A percentile compares a stretch with the other conserved stretches of the same genome.
Evolutionary conservation across 768 basidiomycete genomes (phyloP).

Genomic region (Phylloporus scabripes): DNA sequence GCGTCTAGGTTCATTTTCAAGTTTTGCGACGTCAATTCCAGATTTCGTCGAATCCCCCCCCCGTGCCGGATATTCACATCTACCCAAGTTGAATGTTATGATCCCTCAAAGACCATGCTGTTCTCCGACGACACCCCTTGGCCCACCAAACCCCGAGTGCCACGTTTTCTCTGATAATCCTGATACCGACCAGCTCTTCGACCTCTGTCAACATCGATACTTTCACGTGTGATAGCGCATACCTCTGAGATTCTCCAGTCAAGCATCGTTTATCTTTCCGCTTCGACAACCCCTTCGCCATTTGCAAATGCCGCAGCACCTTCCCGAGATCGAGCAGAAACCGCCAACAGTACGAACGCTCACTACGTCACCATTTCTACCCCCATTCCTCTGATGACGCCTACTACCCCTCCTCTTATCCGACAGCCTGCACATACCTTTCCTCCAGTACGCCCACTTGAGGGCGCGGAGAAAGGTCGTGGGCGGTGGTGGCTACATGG

Average conservation of each 20-base stretch:
- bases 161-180: background rate
- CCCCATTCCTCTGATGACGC: no score
- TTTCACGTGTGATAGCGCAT: background rate
- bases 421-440: background rate
- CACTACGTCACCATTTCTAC: background rate
- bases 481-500: background rate
- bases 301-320: background rate
- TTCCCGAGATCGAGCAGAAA: background rate
- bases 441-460: background rate
- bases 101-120: background rate
- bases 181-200: background rate
- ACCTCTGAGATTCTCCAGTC: background rate
- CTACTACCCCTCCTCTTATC: no score
- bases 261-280: background rate
- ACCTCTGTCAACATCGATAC: background rate
- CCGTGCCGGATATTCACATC: background rate
- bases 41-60: background rate
- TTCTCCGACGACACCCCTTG: slow-evolving; percentile 1
- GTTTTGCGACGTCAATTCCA: background rate
- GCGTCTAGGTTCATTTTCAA: background rate
- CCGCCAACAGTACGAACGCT: background rate
- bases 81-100: background rate
- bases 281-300: background rate
- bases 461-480: background rate
- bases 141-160: background rate